Evolutionary conservation across 768 basidiomycete species (phyloP).

Genomic region (Russula abietina): DNA sequence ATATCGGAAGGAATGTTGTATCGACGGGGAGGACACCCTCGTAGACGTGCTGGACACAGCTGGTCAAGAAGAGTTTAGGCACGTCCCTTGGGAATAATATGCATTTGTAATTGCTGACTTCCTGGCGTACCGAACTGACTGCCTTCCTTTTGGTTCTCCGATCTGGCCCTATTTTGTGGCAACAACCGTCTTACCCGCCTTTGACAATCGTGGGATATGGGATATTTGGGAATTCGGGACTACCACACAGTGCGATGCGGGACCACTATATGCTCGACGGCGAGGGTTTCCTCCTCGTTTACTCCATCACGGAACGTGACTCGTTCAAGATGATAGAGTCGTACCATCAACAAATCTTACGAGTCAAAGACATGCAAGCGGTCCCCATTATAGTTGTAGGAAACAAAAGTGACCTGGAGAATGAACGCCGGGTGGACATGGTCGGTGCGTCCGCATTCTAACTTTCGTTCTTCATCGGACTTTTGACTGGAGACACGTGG

Average conservation of each 20-base stretch:
- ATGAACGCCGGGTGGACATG: conserved; percentile 90
- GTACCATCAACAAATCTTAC: conserved; percentile 92
- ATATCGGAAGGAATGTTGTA: conserved; percentile 93
- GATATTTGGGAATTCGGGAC: not conserved
- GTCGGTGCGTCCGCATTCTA: conserved; percentile 59
- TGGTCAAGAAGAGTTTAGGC: conserved; percentile 97
- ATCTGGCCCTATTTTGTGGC: not conserved
- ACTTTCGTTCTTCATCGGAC: not conserved
- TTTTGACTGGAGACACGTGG: not conserved
- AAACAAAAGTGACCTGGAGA: conserved; percentile 96
- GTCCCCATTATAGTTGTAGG: conserved; percentile 95
- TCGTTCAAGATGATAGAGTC: conserved; percentile 94
- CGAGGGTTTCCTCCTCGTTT: conserved; percentile 95
- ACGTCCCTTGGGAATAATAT: no score
- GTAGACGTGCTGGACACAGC: conserved; percentile 96
- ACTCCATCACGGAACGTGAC: conserved; percentile 95
- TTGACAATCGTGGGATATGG: not conserved
- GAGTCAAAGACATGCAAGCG: conserved; percentile 92
- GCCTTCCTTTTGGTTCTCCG: not conserved
- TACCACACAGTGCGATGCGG: conserved; percentile 77
- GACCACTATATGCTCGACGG: conserved; percentile 99
- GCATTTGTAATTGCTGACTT: not conserved
- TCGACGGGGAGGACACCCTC: conserved; percentile 94
- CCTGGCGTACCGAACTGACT: no score
- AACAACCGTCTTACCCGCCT: no score